A percentile compares a stretch with the other conserved stretches of the same genome.
Evolutionary conservation across 2,329 filamentous ascomycete genomes (phyloP).

Genomic region (Monosporascus sp.): DNA sequence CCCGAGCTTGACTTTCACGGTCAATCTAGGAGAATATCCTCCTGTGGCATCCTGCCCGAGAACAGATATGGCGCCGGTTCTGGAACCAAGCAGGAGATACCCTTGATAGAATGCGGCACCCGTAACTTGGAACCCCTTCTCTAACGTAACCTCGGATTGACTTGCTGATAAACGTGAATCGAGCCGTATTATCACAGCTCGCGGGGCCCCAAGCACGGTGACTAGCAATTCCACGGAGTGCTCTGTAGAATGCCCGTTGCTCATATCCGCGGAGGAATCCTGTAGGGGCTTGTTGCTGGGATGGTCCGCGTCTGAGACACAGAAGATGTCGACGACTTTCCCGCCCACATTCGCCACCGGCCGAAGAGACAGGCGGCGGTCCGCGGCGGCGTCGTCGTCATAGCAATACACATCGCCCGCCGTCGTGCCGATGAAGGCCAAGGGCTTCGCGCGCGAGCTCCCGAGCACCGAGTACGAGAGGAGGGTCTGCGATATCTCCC

Average conservation of each 20-base stretch:
- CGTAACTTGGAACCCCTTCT: conserved; percentile 45
- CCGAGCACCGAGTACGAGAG: conserved; percentile 44
- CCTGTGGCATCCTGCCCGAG: conserved; percentile 20
- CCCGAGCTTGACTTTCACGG: conserved; percentile 36
- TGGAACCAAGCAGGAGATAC: conserved; percentile 49
- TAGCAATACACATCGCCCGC: conserved; percentile 45
- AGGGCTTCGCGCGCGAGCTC: conserved; percentile 28
- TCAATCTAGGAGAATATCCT: conserved; percentile 25
- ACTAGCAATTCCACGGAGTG: conserved; percentile 33
- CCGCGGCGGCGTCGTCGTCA: conserved; percentile 9
- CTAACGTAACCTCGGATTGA: conserved; percentile 32
- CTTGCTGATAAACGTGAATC: conserved; percentile 24
- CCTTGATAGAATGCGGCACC: conserved; percentile 36
- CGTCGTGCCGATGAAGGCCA: conserved; percentile 44
- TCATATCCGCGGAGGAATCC: neutral
- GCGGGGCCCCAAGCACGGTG: conserved; percentile 40
- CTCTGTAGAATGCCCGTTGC: neutral
- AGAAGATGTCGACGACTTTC: conserved; percentile 48
- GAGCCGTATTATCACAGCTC: conserved; percentile 38
- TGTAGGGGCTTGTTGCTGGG: conserved; percentile 1
- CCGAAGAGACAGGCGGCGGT: conserved; percentile 19
- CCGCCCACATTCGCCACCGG: conserved; percentile 36
- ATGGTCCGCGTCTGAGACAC: conserved; percentile 24
- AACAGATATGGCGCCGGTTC: conserved; percentile 44
- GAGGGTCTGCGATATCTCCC: conserved; percentile 32